A percentile compares a stretch with the other conserved stretches of the same genome.
Evolutionary conservation across 129 eudicot species (phyloP).

Genomic region (Lactuca saligna): DNA sequence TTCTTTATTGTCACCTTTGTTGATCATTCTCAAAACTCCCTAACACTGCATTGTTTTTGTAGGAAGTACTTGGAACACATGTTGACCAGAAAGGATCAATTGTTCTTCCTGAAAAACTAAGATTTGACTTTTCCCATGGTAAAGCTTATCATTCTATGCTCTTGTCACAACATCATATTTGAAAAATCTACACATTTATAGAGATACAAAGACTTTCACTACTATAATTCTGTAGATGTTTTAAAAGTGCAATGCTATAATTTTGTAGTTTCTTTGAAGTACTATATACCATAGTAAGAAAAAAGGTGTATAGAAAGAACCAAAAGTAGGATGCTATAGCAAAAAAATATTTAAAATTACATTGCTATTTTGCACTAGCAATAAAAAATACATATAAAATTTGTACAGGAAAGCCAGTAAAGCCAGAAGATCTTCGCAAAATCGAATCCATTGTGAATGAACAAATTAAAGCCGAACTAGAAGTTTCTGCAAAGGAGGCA

Average conservation of each 20-base stretch:
- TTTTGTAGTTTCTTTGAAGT: too few species aligned
- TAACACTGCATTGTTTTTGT: slow-evolving; percentile 21
- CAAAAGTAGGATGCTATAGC: too few species aligned
- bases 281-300: too few species aligned
- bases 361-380: too few species aligned
- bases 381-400: not conserved
- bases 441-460: slow-evolving; percentile 89
- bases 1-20: not conserved
- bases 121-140: slow-evolving; percentile 97
- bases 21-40: slow-evolving; percentile 2
- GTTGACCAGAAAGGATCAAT: slow-evolving; percentile 98
- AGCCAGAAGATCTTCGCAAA: slow-evolving; percentile 69
- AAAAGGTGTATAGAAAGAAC: too few species aligned
- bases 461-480: slow-evolving; percentile 81
- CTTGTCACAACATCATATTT: not conserved
- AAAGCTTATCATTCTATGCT: not conserved
- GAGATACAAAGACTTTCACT: too few species aligned
- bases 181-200: not conserved
- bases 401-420: slow-evolving; percentile 82
- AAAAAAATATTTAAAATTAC: too few species aligned
- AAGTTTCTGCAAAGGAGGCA: slow-evolving; percentile 84
- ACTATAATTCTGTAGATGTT: not conserved
- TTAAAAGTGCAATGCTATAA: too few species aligned
- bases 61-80: slow-evolving; percentile 96
- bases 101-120: slow-evolving; percentile 94